phyloP scores from a whole-genome alignment of 1,284 basidiomycete species.

The Ceratobasidium sp. region DNA sequence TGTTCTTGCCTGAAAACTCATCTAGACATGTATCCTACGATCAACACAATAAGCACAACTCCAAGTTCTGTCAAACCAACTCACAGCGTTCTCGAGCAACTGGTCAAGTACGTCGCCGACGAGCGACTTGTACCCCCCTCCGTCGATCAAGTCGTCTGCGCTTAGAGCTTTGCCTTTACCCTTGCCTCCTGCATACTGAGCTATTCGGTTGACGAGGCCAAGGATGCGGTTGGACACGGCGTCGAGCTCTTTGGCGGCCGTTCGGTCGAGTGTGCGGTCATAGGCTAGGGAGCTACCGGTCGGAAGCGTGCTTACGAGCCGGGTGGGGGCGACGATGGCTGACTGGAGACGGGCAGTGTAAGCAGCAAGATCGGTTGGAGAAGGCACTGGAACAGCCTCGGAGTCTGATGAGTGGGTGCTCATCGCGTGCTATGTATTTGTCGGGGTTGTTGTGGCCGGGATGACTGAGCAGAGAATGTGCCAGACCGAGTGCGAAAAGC shows the following conservation, averaged over 20 bases:
- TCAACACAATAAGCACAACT: conserved; percentile 20
- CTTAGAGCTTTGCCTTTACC: conserved; percentile 53
- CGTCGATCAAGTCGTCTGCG: conserved; percentile 52
- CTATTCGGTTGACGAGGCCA: conserved; percentile 66
- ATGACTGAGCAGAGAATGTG: neutral
- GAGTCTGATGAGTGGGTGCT: conserved; percentile 19
- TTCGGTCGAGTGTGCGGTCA: conserved; percentile 81
- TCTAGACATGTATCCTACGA: conserved; percentile 81
- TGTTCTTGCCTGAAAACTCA: conserved; percentile 66
- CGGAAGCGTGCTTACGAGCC: conserved; percentile 39
- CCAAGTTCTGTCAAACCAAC: conserved; percentile 46
- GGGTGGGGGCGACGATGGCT: conserved; percentile 35
- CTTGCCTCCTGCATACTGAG: conserved; percentile 60
- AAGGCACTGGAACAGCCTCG: conserved; percentile 26
- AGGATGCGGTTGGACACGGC: conserved; percentile 66
- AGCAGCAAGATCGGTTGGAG: conserved; percentile 31
- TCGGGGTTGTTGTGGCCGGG: neutral
- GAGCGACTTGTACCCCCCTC: conserved; percentile 75
- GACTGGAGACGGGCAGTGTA: conserved; percentile 39
- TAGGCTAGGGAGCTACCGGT: conserved; percentile 72
- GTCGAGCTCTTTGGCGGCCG: conserved; percentile 72
- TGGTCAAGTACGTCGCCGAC: conserved; percentile 86
- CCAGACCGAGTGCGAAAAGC: neutral
- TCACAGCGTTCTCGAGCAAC: conserved; percentile 82
- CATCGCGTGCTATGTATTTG: conserved; percentile 18